Conservation (phyloP, 768 basidiomycete genomes). For the Agrocybe praecox region DNA sequence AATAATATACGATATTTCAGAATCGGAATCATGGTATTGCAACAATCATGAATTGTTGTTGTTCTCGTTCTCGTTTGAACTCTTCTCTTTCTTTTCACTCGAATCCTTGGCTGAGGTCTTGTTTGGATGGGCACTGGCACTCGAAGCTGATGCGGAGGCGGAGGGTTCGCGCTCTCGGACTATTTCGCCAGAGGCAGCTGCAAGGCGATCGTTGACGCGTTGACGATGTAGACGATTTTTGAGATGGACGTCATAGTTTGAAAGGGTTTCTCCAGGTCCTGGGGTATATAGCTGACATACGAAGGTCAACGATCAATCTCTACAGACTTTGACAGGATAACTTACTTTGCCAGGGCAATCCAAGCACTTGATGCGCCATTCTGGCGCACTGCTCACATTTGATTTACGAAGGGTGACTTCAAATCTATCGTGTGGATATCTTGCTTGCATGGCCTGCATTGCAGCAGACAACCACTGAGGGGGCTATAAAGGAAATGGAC, state of each 20-base stretch:
- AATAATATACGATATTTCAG: not conserved
- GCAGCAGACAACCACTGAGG: constrained; percentile 75
- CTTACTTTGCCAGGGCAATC: constrained; percentile 93
- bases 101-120: not conserved
- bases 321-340: not conserved
- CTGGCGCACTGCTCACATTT: constrained; percentile 55
- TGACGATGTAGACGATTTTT: constrained; percentile 81
- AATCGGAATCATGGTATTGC: not conserved
- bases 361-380: constrained; percentile 91
- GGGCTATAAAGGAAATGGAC: constrained; percentile 31
- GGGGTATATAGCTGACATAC: constrained; percentile 78
- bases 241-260: constrained; percentile 93
- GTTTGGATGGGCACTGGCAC: not conserved
- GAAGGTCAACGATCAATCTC: constrained; percentile 8
- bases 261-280: constrained; percentile 83
- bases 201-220: constrained; percentile 65
- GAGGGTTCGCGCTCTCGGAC: not conserved
- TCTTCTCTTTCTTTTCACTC: not conserved
- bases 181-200: not conserved
- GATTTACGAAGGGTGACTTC: constrained; percentile 71
- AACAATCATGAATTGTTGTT: not conserved
- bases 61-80: not conserved
- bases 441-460: constrained; percentile 65
- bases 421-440: constrained; percentile 83
- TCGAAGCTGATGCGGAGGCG: not conserved